A percentile compares a stretch with the other conserved stretches of the same genome.
These are phyloP conservation scores for Gloeopeniophorella convolvens DNA, from an alignment of 768 basidiomycete species.

Conservation along the genomic window DNA sequence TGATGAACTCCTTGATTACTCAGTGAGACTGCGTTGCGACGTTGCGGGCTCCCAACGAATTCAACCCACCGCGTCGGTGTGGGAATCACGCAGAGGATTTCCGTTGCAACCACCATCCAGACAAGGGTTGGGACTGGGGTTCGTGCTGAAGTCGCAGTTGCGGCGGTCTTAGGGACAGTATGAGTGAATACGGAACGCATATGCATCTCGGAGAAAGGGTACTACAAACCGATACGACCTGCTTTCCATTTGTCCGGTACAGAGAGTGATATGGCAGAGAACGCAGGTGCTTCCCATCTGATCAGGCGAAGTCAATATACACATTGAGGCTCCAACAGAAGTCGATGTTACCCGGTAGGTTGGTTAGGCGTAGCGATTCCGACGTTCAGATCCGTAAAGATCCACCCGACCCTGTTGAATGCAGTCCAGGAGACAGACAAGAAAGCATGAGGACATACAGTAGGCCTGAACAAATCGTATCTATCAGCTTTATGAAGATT, in stretches of 20 bases:
- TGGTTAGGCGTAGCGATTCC: conserved; percentile 39
- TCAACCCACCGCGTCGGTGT: conserved; percentile 41
- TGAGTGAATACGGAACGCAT: not conserved
- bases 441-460: no score
- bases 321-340: not conserved
- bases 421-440: no score
- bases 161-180: conserved; percentile 12
- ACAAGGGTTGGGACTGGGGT: conserved; percentile 52
- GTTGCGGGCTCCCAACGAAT: not conserved
- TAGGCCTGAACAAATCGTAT: no score
- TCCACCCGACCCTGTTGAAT: no score
- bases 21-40: no score
- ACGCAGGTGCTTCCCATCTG: conserved; percentile 31
- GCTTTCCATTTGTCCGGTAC: conserved; percentile 62
- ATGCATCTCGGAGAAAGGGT: not conserved
- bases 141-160: conserved; percentile 52
- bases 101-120: conserved; percentile 64
- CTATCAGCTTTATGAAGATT: no score
- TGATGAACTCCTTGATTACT: conserved; percentile 29
- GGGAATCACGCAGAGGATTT: conserved; percentile 49
- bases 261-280: conserved; percentile 37
- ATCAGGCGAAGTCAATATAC: no score
- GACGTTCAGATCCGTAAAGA: conserved; percentile 44
- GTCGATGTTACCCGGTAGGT: conserved; percentile 38
- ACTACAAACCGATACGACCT: conserved; percentile 48